Evolutionary conservation across 306 rosid species (phyloP), one percentile per base, ranked within the genome.

Genomic region (Astragalus glycyphyllos): DNA sequence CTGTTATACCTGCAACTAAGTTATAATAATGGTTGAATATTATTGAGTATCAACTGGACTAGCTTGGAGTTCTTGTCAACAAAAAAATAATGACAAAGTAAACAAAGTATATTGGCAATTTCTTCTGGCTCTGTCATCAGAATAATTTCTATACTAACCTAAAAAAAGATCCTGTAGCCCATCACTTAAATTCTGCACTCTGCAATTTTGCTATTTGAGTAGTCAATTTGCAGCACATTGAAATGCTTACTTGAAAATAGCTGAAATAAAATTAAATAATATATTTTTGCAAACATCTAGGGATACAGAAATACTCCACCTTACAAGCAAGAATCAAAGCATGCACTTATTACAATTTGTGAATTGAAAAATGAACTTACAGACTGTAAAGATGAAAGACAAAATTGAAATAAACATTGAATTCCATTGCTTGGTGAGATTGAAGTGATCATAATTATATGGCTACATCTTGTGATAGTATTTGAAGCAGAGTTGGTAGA

Each of bases 401-500:
- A 0, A 54, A 42, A 31, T 45, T 46, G 53, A 12, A 54, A 37
- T 17, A 4, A 41, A 11, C 15, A 29, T 31, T n/a, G n/a, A n/a
- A n/a, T n/a, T n/a, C n/a, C n/a, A n/a, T 57, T 65, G 11, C 38
- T 35, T 58, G 16, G 17, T 11, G 63, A 58, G 48, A 46, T 46
- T 42, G 59, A 32, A 26, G 31, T 26, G 31, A 26, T 26, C 31
- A 26, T 26, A 26, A 34, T 44, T 62, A 11, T 20, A 12, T 29
- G 48, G 13, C 13, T 11, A 65, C 42, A 31, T 58, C 55, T 41
- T 58, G 50, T 65, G 51, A 59, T 29, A 44, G 32, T 38, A 29
- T 64, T 57, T 65, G 66, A 71, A 71, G 51, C 73, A 56, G 48
- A 40, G 75, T 79, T 79, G 74, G 74, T 66, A 38, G 59, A 49